Conservation (phyloP, 2,329 filamentous ascomycete genomes). For the Trichoderma atrobrunneum region DNA sequence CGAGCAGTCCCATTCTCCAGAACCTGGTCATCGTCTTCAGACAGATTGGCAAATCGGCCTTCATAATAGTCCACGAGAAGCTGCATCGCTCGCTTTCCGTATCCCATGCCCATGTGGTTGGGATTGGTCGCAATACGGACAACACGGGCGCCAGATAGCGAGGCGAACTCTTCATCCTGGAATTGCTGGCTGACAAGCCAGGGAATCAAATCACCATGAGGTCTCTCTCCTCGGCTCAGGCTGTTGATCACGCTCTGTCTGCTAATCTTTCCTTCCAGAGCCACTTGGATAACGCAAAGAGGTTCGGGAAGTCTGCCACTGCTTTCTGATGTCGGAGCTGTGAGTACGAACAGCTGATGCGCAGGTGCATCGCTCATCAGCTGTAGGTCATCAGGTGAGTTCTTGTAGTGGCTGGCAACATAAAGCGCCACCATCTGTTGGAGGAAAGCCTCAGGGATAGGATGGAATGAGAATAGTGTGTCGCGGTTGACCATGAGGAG, state of each 20-base stretch:
- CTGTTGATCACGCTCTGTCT: constrained; percentile 87
- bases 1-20: constrained; percentile 66
- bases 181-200: constrained; percentile 98
- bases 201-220: constrained; percentile 89
- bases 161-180: constrained; percentile 94
- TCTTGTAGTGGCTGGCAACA: constrained; percentile 97
- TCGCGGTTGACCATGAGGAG: constrained; percentile 93
- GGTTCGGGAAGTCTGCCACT: constrained; percentile 83
- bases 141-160: constrained; percentile 84
- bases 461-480: constrained; percentile 96
- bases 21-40: constrained; percentile 61
- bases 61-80: constrained; percentile 92
- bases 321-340: constrained; percentile 77
- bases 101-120: constrained; percentile 89
- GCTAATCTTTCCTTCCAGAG: constrained; percentile 92
- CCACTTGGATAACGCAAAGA: constrained; percentile 90
- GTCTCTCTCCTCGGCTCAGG: constrained; percentile 82
- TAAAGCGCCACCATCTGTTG: constrained; percentile 98
- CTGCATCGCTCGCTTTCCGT: constrained; percentile 83
- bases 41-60: constrained; percentile 82
- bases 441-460: constrained; percentile 92
- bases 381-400: constrained; percentile 96
- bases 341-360: constrained; percentile 92
- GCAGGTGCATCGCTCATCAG: constrained; percentile 97
- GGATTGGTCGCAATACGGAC: constrained; percentile 96